These are phyloP conservation scores for Galerina sulciceps DNA, from an alignment of 768 basidiomycete species.

Conservation along the genomic window DNA sequence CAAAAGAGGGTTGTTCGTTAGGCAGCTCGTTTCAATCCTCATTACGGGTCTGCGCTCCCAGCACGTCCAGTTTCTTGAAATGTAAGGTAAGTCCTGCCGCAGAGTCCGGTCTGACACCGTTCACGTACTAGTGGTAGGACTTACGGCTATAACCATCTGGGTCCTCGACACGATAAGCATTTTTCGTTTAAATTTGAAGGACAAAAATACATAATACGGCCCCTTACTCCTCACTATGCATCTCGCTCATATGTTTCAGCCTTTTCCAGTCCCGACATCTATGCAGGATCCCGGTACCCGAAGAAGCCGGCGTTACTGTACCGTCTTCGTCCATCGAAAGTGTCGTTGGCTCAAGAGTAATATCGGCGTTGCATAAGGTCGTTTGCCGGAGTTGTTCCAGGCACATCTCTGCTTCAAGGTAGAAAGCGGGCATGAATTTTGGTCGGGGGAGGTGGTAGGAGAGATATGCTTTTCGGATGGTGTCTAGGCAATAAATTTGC, in stretches of 20 bases:
- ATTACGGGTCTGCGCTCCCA: too few species aligned
- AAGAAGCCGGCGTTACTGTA: not conserved
- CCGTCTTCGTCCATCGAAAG: not conserved
- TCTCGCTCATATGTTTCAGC: not conserved
- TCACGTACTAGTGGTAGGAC: too few species aligned
- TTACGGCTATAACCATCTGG: too few species aligned
- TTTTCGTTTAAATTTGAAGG: too few species aligned
- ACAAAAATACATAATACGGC: too few species aligned
- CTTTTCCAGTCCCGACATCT: conserved; percentile 1
- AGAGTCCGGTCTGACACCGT: too few species aligned
- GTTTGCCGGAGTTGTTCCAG: conserved; percentile 10
- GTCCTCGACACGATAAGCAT: too few species aligned
- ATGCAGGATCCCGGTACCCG: conserved; percentile 2
- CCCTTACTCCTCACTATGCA: too few species aligned
- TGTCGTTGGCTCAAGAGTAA: conserved; percentile 6
- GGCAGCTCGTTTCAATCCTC: too few species aligned
- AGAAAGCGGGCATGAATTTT: not conserved
- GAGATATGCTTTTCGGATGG: conserved; percentile 3
- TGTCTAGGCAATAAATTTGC: conserved; percentile 6
- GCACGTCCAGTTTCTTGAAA: too few species aligned
- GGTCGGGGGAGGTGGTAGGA: not conserved
- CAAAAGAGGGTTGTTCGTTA: too few species aligned
- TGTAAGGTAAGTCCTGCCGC: too few species aligned
- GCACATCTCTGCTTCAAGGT: conserved; percentile 7
- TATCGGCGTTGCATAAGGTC: conserved; percentile 1